A percentile compares a stretch with the other conserved stretches of the same genome.
phyloP scores from a whole-genome alignment of 1,139 yeast genomes.

The Saccharomyces hybrid region DNA sequence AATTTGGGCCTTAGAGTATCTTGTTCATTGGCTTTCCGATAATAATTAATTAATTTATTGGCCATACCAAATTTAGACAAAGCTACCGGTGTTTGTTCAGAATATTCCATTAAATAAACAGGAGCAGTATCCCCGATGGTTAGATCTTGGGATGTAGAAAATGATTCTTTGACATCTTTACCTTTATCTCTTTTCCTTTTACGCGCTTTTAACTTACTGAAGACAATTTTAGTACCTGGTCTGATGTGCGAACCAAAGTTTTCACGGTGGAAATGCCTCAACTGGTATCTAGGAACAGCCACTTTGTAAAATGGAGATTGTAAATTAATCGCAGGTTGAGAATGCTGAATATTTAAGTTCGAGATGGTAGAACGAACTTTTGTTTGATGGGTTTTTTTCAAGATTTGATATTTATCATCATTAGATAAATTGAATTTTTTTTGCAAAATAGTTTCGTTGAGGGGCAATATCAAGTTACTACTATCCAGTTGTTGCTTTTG shows the following conservation, averaged over 20 bases:
- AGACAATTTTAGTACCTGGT: constrained; percentile 70
- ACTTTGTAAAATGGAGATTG: constrained; percentile 93
- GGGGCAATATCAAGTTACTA: constrained; percentile 11
- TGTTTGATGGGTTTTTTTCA: constrained; percentile 81
- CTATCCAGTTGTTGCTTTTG: neutral
- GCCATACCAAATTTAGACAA: constrained; percentile 95
- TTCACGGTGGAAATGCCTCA: constrained; percentile 78
- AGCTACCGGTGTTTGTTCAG: constrained; percentile 83
- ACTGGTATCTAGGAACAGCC: constrained; percentile 56
- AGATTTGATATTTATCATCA: constrained; percentile 74
- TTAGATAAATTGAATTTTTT: constrained; percentile 74
- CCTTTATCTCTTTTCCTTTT: constrained; percentile 89
- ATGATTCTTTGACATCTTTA: constrained; percentile 66
- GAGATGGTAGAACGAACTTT: constrained; percentile 92
- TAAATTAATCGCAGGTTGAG: constrained; percentile 76
- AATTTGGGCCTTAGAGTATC: constrained; percentile 85
- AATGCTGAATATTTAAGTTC: constrained; percentile 83
- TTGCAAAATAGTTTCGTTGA: constrained; percentile 34
- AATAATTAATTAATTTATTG: constrained; percentile 84
- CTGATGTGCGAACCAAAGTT: constrained; percentile 52
- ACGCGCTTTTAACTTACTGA: constrained; percentile 69
- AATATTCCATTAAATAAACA: constrained; percentile 74
- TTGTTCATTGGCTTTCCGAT: constrained; percentile 73
- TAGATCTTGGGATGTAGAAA: constrained; percentile 64
- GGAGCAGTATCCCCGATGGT: constrained; percentile 79